phyloP scores from a whole-genome alignment of 2,329 filamentous ascomycete genomes.

The Fusarium dlaminii region DNA sequence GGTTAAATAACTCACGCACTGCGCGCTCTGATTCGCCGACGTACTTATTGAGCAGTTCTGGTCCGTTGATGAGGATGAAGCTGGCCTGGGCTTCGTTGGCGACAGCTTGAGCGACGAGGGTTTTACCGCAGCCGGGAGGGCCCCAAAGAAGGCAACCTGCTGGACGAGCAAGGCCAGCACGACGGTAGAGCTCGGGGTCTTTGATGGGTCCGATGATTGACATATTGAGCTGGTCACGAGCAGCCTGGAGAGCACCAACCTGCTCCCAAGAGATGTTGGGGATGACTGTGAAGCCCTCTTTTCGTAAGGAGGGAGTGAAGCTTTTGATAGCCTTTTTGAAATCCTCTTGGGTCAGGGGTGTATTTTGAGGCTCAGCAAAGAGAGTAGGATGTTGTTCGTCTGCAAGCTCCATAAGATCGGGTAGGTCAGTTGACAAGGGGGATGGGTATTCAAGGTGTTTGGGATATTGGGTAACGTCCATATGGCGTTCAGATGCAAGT shows the following conservation, averaged over 20 bases:
- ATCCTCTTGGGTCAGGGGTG: slow-evolving; percentile 53
- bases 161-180: slow-evolving; percentile 81
- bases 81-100: slow-evolving; percentile 96
- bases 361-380: slow-evolving; percentile 1
- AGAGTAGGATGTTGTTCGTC: background rate
- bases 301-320: slow-evolving; percentile 70
- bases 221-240: slow-evolving; percentile 82
- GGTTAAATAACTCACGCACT: slow-evolving; percentile 89
- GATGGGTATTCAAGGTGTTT: background rate
- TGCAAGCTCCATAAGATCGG: slow-evolving; percentile 33
- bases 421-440: background rate
- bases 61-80: slow-evolving; percentile 97
- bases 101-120: slow-evolving; percentile 92
- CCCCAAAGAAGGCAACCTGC: slow-evolving; percentile 95
- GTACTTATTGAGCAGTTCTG: slow-evolving; percentile 96
- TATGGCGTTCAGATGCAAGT: slow-evolving; percentile 47
- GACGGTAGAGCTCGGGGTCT: slow-evolving; percentile 78
- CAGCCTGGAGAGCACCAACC: slow-evolving; percentile 83
- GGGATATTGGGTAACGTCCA: background rate
- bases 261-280: slow-evolving; percentile 93
- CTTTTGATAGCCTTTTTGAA: slow-evolving; percentile 79
- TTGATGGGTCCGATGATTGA: slow-evolving; percentile 93
- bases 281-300: slow-evolving; percentile 94
- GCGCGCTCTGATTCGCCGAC: slow-evolving; percentile 96
- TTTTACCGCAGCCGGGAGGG: slow-evolving; percentile 96